Conservation (phyloP, 148 eudicot species). For the Rhododendron simsii region DNA sequence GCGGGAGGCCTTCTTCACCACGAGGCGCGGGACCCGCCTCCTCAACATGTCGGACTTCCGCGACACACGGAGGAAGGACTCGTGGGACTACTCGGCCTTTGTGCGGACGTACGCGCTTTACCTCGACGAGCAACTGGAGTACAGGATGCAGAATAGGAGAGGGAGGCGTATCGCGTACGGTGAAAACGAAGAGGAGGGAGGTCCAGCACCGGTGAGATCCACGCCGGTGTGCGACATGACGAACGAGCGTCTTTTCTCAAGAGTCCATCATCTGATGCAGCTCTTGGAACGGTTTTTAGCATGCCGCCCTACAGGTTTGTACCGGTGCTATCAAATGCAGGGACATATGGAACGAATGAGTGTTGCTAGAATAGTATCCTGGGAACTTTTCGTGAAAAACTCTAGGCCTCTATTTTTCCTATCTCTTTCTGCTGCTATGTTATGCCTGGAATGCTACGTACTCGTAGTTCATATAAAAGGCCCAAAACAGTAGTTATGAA, state of each 20-base stretch:
- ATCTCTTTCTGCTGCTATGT: not conserved
- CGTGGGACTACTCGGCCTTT: conserved; percentile 85
- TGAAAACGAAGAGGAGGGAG: conserved; percentile 16
- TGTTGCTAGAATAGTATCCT: not conserved
- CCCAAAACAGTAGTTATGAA: not conserved
- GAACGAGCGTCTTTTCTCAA: conserved; percentile 37
- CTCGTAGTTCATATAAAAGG: not conserved
- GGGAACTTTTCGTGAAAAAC: not conserved
- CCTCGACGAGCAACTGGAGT: conserved; percentile 73
- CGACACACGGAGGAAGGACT: conserved; percentile 45
- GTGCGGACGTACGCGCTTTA: conserved; percentile 65
- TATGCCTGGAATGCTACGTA: not conserved
- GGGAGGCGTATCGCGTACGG: conserved; percentile 24
- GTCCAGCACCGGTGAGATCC: conserved; percentile 2
- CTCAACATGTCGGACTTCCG: conserved; percentile 77
- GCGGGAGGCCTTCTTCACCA: conserved; percentile 77
- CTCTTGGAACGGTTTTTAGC: conserved; percentile 76
- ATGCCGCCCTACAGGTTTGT: conserved; percentile 69
- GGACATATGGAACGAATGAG: not conserved
- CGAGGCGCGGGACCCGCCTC: conserved; percentile 79
- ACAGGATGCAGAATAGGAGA: conserved; percentile 48
- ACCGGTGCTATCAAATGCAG: not conserved
- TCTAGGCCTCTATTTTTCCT: not conserved
- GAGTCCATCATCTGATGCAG: conserved; percentile 54
- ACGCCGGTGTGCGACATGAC: conserved; percentile 39